Evolutionary conservation across 2,329 filamentous ascomycete genomes (phyloP), one percentile per base, ranked within the genome.

Genomic region (Pseudocercospora pini-densiflorae): DNA sequence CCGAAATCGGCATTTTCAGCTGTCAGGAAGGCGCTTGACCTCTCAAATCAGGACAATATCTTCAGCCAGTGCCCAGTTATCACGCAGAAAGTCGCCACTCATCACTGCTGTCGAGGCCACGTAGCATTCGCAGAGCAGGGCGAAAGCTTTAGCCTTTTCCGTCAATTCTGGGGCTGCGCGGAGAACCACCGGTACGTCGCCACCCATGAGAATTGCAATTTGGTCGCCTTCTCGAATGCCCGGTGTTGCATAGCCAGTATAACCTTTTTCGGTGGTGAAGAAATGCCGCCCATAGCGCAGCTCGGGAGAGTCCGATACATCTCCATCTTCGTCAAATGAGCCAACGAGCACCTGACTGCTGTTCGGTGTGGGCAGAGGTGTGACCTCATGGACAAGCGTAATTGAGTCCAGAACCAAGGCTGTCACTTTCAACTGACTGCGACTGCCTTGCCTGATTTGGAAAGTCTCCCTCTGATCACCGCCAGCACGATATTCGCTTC

Each of bases 141-240:
- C 61, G 61, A 69, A 76, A 5, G 68, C 65, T 49, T 66, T 71
- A 9, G 63, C 54, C 31, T 68, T 68, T 23, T 59, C 61, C 47
- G 66, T 66, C 24, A 60, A 24, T 31, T 68, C 62, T 5, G 49
- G 58, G 55, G 27, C 53, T n/a, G 59, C 70, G 16, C 74, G 73
- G n/a, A 77, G 62, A 1, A 75, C 63, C 19, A 76, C 68, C 5
- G 74, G 75, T 7, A 76, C 74, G 61, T 77, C 75, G 2, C 73
- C 74, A 9, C 74, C 73, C 2, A 75, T 59, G 9, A 76, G 27
- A 2, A 76, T 65, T 1, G 71, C 74, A 16, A 74, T 33, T 12
- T 67, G 49, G 53, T 76, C 75, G 3, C 71, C 70, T 8, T 66
- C 54, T 5, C 57, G 31, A 19, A 76, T 63, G 7, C 74, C 74